Evolutionary conservation across 1,284 basidiomycete genomes (phyloP), one percentile per base, ranked within the genome.

Genomic region (Fomitiporia mediterranea): DNA sequence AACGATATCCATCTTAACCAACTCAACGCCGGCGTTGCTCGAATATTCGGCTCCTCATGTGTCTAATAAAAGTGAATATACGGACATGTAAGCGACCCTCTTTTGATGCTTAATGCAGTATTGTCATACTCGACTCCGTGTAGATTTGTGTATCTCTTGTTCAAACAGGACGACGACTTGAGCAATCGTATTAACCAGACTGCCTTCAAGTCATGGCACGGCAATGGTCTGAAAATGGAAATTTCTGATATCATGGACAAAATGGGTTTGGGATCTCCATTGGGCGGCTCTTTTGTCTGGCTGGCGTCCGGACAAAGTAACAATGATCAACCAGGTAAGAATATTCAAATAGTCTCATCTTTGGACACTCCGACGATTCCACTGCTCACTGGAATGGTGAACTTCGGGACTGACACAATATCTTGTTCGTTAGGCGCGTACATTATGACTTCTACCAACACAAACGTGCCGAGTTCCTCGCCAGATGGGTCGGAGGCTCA

Each of bases 21-120:
- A 55, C 40, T 58, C 53, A n/a, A 55, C 57, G 9, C 47, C 48
- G 19, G 57, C 57, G n/a, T 44, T 58, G 11, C 28, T 58, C 17
- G 57, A 58, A n/a, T 58, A 58, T 37, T 25, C 23, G 7, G 23
- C 37, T 11, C 57, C 57, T 3, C 23, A 28, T 4, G 19, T 35
- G 11, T 9, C 23, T 4, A n/a, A 17, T 15, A 23, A 23, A 17
- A 27, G 46, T 19, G 19, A 28, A 17, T 30, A 35, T 32, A 17
- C 53, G 17, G 34, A 54, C 11, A 55, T 38, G 57, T 55, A 28
- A 44, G 28, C 21, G 11, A 4, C 40, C 11, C 11, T 5, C 19
- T 37, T 28, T 27, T n/a, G 13, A 23, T 27, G 21, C 43, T 13
- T 38, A n/a, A 35, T 47, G 1, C 23, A 27, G 6, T 21, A 19